Evolutionary conservation across 352 stramenopile species (phyloP).

Genomic region (Phytophthora foliorum): DNA sequence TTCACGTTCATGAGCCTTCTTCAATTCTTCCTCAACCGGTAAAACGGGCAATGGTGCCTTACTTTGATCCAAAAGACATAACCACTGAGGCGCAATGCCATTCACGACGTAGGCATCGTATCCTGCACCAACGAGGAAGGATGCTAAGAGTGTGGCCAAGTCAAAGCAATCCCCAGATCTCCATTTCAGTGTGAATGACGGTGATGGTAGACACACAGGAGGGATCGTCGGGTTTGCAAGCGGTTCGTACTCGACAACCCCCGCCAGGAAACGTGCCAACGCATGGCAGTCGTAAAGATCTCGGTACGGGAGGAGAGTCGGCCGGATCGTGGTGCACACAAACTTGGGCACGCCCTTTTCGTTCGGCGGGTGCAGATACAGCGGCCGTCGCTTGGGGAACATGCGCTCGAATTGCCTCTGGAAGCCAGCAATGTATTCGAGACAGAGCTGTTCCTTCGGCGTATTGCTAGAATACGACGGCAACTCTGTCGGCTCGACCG

Average conservation of each 20-base stretch:
- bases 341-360: conserved; percentile 95
- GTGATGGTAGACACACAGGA: conserved; percentile 84
- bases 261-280: conserved; percentile 91
- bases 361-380: conserved; percentile 94
- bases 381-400: conserved; percentile 75
- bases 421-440: conserved; percentile 95
- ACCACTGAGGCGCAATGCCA: conserved; percentile 87
- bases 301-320: conserved; percentile 92
- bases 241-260: conserved; percentile 95
- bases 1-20: conserved; percentile 53
- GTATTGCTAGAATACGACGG: conserved; percentile 70
- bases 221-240: conserved; percentile 84
- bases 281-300: conserved; percentile 93
- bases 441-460: conserved; percentile 93
- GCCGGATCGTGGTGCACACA: conserved; percentile 94
- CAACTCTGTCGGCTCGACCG: conserved; percentile 32
- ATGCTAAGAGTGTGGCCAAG: conserved; percentile 89
- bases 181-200: conserved; percentile 90
- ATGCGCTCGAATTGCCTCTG: conserved; percentile 90
- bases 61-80: conserved; percentile 94
- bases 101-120: conserved; percentile 97
- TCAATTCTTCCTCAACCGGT: conserved; percentile 57
- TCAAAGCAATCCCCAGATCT: conserved; percentile 94
- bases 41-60: conserved; percentile 73
- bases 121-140: conserved; percentile 93